Percentiles rank a stretch among this genome's conserved stretches.
phyloP scores from a whole-genome alignment of 2,329 filamentous ascomycete species.

The Grosmannia huntii region DNA sequence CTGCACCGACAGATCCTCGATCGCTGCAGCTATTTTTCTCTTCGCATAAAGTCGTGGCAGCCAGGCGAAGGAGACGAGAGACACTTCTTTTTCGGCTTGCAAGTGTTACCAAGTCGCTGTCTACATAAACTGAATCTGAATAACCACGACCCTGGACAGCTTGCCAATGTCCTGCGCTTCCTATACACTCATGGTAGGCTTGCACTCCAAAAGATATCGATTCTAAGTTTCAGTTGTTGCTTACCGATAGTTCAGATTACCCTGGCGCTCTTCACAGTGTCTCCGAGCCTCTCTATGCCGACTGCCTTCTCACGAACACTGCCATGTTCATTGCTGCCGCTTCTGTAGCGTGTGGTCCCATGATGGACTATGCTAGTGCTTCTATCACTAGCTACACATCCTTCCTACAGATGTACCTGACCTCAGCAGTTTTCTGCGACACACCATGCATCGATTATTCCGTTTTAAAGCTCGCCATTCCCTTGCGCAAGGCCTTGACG shows the following conservation, averaged over 20 bases:
- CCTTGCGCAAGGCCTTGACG: constrained; percentile 12
- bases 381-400: constrained; percentile 39
- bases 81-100: background rate
- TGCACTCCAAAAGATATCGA: too few species aligned
- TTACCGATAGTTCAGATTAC: constrained; percentile 6
- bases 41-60: background rate
- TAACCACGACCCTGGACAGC: constrained; percentile 9
- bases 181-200: constrained; percentile 17
- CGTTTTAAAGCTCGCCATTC: constrained; percentile 13
- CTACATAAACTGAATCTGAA: constrained; percentile 5
- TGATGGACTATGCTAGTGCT: constrained; percentile 29
- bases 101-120: background rate
- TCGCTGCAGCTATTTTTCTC: constrained; percentile 5
- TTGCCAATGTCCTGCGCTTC: constrained; percentile 15
- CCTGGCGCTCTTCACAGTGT: constrained; percentile 7
- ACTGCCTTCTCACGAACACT: constrained; percentile 12
- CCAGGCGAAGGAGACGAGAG: background rate
- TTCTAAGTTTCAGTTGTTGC: too few species aligned
- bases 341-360: constrained; percentile 12
- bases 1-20: constrained; percentile 8
- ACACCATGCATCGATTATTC: constrained; percentile 24
- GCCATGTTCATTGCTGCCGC: constrained; percentile 17
- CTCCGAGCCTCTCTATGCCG: constrained; percentile 9
- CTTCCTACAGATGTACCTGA: background rate
- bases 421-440: constrained; percentile 12